A percentile compares a stretch with the other conserved stretches of the same genome.
Conservation (phyloP, 148 eudicot genomes). For the Rhododendron griersonianum region DNA sequence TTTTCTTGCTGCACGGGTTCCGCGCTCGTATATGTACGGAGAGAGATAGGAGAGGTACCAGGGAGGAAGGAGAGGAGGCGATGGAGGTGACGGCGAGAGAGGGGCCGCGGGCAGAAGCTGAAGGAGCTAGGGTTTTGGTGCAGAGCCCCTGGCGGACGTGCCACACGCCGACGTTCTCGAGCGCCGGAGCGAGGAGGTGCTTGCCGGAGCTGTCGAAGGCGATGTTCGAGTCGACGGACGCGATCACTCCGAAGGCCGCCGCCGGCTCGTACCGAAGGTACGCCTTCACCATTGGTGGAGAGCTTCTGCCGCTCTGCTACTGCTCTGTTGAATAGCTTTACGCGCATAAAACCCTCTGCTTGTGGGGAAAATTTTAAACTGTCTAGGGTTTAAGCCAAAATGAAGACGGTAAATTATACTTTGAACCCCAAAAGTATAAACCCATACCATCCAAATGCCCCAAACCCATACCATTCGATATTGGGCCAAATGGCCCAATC, state of each 20-base stretch:
- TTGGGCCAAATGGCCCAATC: no score
- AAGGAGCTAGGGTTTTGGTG: constrained; percentile 55
- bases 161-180: constrained; percentile 86
- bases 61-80: constrained; percentile 54
- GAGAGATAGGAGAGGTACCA: constrained; percentile 27
- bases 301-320: not conserved
- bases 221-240: constrained; percentile 67
- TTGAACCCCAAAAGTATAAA: not conserved
- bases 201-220: constrained; percentile 70
- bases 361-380: not conserved
- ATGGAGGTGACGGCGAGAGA: constrained; percentile 76
- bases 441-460: not conserved
- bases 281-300: constrained; percentile 67
- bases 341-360: not conserved
- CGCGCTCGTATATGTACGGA: not conserved
- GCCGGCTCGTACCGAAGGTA: constrained; percentile 80
- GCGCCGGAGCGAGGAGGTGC: constrained; percentile 68
- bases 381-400: constrained; percentile 1
- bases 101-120: constrained; percentile 51
- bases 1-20: no score
- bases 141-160: constrained; percentile 71
- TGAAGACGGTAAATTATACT: not conserved
- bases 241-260: constrained; percentile 78
- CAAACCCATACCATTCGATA: no score
- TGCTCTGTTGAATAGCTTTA: not conserved